Percentiles rank a stretch among this genome's conserved stretches.
phyloP scores from a whole-genome alignment of 2,329 filamentous ascomycete genomes.

The Beauveria brongniartii region DNA sequence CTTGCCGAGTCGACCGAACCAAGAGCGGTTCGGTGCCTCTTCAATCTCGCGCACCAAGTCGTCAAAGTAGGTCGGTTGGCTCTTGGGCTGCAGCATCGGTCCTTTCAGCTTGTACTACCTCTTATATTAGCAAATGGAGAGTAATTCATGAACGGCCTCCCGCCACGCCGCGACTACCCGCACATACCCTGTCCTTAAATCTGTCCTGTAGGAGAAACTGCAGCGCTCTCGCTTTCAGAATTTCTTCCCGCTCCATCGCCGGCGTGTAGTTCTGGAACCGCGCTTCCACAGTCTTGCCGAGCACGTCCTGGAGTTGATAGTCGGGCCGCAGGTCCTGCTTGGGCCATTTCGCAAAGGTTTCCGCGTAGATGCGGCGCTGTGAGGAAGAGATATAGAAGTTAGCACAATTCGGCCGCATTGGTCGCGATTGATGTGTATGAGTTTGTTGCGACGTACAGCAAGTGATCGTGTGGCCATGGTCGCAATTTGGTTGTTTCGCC shows the following conservation, averaged over 20 bases:
- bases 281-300: slow-evolving; percentile 31
- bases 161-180: background rate
- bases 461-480: slow-evolving; percentile 9
- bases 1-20: slow-evolving; percentile 43
- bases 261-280: slow-evolving; percentile 26
- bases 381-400: background rate
- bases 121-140: slow-evolving; percentile 5
- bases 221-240: slow-evolving; percentile 51
- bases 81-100: slow-evolving; percentile 47
- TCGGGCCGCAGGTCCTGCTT: slow-evolving; percentile 55
- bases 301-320: slow-evolving; percentile 51
- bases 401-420: background rate
- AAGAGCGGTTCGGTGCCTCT: slow-evolving; percentile 50
- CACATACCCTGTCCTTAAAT: slow-evolving; percentile 46
- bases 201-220: slow-evolving; percentile 52
- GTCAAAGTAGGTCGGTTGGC: slow-evolving; percentile 56
- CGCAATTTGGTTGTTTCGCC: background rate
- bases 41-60: slow-evolving; percentile 56
- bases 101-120: slow-evolving; percentile 34
- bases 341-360: slow-evolving; percentile 48
- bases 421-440: background rate
- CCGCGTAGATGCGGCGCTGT: slow-evolving; percentile 30
- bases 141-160: too few species aligned
- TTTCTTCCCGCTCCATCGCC: slow-evolving; percentile 37
- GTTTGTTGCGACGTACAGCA: background rate